Evolutionary conservation across 129 eudicot genomes (phyloP).

Genomic region (Oenanthe sinensis): DNA sequence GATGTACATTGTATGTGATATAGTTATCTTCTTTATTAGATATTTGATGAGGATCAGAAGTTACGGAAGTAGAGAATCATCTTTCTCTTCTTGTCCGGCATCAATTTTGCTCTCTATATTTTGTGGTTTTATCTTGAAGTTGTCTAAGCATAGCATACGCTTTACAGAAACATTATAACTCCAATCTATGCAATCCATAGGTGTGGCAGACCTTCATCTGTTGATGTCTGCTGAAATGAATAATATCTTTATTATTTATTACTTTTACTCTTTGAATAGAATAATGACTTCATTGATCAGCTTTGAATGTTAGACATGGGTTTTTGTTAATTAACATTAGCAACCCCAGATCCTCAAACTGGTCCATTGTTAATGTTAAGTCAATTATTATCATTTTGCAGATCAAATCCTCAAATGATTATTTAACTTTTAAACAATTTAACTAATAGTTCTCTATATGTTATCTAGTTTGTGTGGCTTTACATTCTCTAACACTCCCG

Average conservation of each 20-base stretch:
- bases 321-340: not conserved
- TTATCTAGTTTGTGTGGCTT: not conserved
- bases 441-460: not conserved
- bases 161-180: not conserved
- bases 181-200: not conserved
- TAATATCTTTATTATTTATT: not conserved
- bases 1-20: not conserved
- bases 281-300: not conserved
- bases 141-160: not conserved
- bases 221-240: not conserved
- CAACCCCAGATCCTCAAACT: not conserved
- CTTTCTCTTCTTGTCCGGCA: no score
- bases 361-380: not conserved
- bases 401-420: not conserved
- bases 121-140: not conserved
- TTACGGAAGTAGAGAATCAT: no score
- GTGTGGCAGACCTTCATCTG: not conserved
- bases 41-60: no score
- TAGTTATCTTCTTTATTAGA: not conserved
- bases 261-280: not conserved
- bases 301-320: not conserved
- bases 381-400: not conserved
- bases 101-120: not conserved
- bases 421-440: not conserved
- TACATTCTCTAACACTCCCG: not conserved